Evolutionary conservation across 2,329 filamentous ascomycete genomes (phyloP), one percentile per base, ranked within the genome.

Genomic region (Venturia nashicola): DNA sequence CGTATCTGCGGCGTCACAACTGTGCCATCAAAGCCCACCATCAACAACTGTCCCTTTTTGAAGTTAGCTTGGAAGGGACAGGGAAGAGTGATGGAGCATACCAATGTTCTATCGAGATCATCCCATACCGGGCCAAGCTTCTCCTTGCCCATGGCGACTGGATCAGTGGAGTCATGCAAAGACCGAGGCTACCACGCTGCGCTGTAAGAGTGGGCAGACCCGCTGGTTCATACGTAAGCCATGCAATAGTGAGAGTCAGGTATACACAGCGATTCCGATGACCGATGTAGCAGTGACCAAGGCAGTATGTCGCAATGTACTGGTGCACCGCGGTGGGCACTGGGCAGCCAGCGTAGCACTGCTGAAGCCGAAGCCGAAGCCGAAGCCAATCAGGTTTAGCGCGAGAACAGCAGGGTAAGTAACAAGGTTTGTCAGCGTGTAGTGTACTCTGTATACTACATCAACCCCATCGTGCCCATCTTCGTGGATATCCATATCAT

Each of bases 11-110:
- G 89, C 34, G 89, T 93, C 63, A 94, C 86, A 73, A 89, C 84
- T 64, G 88, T 90, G 66, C 90, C 90, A 79, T 94, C 89, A 80
- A 90, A 95, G 73, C 89, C 89, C 86, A 91, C 90, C 74, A 89
- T 87, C 74, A 91, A 81, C 79, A 87, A 83, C 79, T 91, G 88
- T 66, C 88, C 88, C 78, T 90, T 86, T 27, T 20, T 27, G 32
- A 16, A 43, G 5, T 60, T 42, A 44, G 51, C 51, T 9, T 57
- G 11, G 12, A n/a, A 18, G 6, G 2, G 32, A 57, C 51, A 57
- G 32, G 51, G 51, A 59, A 27, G 39, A 18, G 9, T n/a, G 3
- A 32, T 9, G 27, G 23, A 27, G 9, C 57, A 61, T 64, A 76
- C 78, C 71, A 81, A 74, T 64, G 77, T 77, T 72, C 76, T 79